Conservation (phyloP, 108 stramenopile genomes). For the Mediolabrus comicus region DNA sequence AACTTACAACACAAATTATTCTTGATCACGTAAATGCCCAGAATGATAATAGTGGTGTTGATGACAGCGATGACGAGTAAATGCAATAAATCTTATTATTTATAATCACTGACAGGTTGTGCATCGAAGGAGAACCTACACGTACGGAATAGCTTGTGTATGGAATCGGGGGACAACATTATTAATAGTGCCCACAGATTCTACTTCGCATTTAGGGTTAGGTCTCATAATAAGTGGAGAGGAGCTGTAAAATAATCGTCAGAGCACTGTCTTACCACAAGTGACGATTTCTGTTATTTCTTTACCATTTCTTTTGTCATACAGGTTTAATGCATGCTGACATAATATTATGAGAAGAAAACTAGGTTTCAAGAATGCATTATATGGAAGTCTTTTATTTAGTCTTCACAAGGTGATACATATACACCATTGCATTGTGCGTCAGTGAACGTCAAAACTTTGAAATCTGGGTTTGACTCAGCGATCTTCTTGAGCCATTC, state of each 20-base stretch:
- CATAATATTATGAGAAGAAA: too few relatives aligned
- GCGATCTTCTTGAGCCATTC: slow-evolving; percentile 98
- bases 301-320: too few relatives aligned
- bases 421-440: slow-evolving; percentile 86
- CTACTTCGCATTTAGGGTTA: neutral
- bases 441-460: slow-evolving; percentile 94
- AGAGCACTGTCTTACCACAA: neutral
- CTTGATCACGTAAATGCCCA: slow-evolving; percentile 14
- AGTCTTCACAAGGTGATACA: slow-evolving; percentile 72
- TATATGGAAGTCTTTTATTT: neutral
- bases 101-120: neutral
- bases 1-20: slow-evolving; percentile 21
- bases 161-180: neutral
- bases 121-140: neutral
- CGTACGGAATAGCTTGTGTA: neutral
- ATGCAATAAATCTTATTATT: neutral
- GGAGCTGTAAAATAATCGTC: neutral
- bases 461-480: slow-evolving; percentile 94
- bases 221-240: neutral
- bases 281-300: neutral
- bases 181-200: too few relatives aligned
- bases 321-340: too few relatives aligned
- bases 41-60: slow-evolving; percentile 2
- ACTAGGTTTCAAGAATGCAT: too few relatives aligned
- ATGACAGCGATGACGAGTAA: slow-evolving; percentile 20